Evolutionary conservation across 75 land plant species (phyloP), one percentile per base, ranked within the genome.

Genomic region (Selaginella moellendorffii): DNA sequence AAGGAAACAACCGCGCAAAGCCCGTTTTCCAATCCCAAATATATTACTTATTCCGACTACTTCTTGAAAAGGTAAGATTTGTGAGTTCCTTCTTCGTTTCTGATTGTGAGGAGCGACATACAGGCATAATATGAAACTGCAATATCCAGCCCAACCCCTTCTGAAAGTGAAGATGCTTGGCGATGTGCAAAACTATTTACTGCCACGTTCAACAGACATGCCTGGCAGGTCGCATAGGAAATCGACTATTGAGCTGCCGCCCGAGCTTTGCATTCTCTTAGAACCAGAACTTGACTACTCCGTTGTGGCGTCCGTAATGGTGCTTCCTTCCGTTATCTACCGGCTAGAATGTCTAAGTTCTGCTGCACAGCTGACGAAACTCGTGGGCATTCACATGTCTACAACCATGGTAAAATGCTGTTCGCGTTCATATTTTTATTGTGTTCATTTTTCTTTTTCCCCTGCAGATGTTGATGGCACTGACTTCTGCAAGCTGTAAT

Each of bases 271-370:
- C 59, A 71, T 59, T 25, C 65, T 95, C 63, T 79, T 79, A 56
- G 72, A 86, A 29, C 25, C 68, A n/a, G 88, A 84, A 1, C 81
- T 95, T 24, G 72, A 83, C 0, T 84, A 80, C 59, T 78, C 73
- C 27, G 68, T 90, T 62, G 86, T 83, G 27, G 86, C 86, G 64
- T 71, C 86, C 23, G 29, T 85, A 24, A 83, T 83, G 5, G 67
- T 95, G 67, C 58, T 95, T 54, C 99, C 99, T 23, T 95, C 99
- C 24, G 31, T 89, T 14, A 95, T 95, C 91, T 91, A 90, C 69
- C 85, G 86, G 2, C 63, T 95, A 63, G 92, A 95, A 67, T 81
- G 77, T 65, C 61, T 86, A 21, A 81, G 86, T 62, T 79, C 85
- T 64, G 98, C 98, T 0, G 73, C 82, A 65, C 85, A 93, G 65